These are phyloP conservation scores for Cucumis sativus DNA, from an alignment of 306 rosid species.

Conservation along the genomic window Cucumber_9930_V3 NC_026660.2:23661501-23662000, in stretches of 20 bases:
- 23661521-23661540: background rate
- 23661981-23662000: background rate
- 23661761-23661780: background rate
- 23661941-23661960: background rate
- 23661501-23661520: background rate
- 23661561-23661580: background rate
- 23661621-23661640: background rate
- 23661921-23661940: background rate
- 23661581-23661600: background rate
- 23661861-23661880: background rate
- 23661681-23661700: background rate
- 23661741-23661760: slow-evolving; percentile 1
- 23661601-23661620: background rate
- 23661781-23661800: background rate
- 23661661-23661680: background rate
- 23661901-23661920: background rate
- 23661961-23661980: background rate
- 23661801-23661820: slow-evolving; percentile 1
- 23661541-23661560: background rate
- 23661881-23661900: background rate
- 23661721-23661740: background rate
- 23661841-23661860: background rate
- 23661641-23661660: background rate
- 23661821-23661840: slow-evolving; percentile 1
- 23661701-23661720: background rate